phyloP scores from a whole-genome alignment of 2,329 filamentous ascomycete genomes.

The Arthrobotrys megalospora region DNA sequence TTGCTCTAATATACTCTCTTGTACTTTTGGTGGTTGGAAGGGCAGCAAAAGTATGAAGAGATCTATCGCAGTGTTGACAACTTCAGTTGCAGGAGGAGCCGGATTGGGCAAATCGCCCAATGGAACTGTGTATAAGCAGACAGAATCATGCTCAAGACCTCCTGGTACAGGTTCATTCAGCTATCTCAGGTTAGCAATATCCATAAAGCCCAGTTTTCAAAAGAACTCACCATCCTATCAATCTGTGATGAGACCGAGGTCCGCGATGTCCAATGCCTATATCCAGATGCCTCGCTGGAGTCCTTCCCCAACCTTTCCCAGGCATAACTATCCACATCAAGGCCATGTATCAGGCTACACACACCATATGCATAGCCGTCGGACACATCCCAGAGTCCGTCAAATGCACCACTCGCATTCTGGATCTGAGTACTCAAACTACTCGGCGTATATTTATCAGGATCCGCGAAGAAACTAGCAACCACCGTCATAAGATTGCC shows the following conservation, averaged over 20 bases:
- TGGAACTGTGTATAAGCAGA: constrained; percentile 79
- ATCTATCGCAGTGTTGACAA: constrained; percentile 93
- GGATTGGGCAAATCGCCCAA: constrained; percentile 71
- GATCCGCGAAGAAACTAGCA: constrained; percentile 92
- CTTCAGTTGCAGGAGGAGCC: constrained; percentile 89
- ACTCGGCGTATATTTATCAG: constrained; percentile 86
- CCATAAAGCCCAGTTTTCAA: constrained; percentile 7
- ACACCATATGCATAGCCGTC: constrained; percentile 97
- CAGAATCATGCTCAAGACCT: constrained; percentile 90
- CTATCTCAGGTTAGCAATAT: constrained; percentile 33
- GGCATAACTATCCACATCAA: constrained; percentile 78
- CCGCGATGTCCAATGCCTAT: constrained; percentile 65
- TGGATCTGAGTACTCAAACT: constrained; percentile 93
- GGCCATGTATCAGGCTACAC: constrained; percentile 84
- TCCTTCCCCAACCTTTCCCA: constrained; percentile 69
- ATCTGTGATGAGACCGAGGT: constrained; percentile 65
- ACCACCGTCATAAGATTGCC: constrained; percentile 92
- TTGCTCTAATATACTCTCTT: constrained; percentile 96
- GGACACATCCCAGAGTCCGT: constrained; percentile 93
- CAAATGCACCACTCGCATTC: constrained; percentile 88
- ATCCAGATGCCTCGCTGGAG: constrained; percentile 60
- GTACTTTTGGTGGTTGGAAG: constrained; percentile 88
- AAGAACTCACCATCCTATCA: constrained; percentile 68
- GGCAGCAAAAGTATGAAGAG: constrained; percentile 93
- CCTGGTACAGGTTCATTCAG: constrained; percentile 68